Base-by-base conservation (phyloP, 352 stramenopile genomes). In the Phytophthora boehmeriae region DNA sequence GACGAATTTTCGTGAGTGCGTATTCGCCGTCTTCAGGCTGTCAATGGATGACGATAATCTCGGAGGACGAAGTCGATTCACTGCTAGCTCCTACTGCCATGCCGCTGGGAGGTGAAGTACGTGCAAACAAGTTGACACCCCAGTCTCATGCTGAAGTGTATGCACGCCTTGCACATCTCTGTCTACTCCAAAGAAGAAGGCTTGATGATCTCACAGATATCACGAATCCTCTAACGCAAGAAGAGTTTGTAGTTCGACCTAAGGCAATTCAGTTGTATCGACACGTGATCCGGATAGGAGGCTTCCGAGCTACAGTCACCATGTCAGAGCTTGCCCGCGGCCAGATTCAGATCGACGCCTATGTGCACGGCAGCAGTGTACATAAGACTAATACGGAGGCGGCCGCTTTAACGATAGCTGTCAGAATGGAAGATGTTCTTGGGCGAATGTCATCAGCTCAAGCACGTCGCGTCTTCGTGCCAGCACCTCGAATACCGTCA, bases 81-180 rank as follows among this genome's bases (percentile, higher is more conserved):
- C 47, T 95, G 6, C 65, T 95, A 4, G 74, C 80, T 3, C 86
- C 86, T 0, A 91, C 89, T 38, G 87, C 80, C 0, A 56, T 91
- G 19, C 63, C 90, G 22, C 64, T 57, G 8, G 43, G 45, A 42
- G 34, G 47, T 4, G 32, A 65, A 43, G 35, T 22, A 11, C 61
- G 57, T 11, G 54, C 72, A 27, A 64, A 80, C 38, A 86, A 80
- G 13, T 42, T 62, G 0, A 76, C 86, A 16, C 86, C 84, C 0
- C 44, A 57, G 19, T 83, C 72, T 3, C 67, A 68, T 27, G 27
- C 44, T 2, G 83, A 95, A 20, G 76, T 95, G 71, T 93, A 90
- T 65, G 56, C 75, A 3, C 75, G 79, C 4, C 72, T 95, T 4
- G 82, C 87, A 16, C 59, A 47, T 23, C 60, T 90, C 5, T 90